Evolutionary conservation across 225 moss, liverwort and hornwort genomes (phyloP).

Genomic region (Asterella californica): DNA sequence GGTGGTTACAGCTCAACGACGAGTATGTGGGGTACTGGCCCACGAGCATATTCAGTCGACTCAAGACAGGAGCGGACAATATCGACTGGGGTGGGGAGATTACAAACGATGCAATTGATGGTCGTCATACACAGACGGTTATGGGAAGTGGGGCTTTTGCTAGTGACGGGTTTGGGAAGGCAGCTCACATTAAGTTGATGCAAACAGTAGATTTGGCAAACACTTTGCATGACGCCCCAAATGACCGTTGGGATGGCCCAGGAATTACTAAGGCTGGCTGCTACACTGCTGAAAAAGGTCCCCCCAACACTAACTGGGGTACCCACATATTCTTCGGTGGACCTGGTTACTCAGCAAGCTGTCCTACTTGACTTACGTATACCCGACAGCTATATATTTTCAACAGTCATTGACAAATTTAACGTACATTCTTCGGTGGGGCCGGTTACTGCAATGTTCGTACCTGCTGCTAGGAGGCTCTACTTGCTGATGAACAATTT

Average conservation of each 20-base stretch:
- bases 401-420: too few relatives aligned
- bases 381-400: too few relatives aligned
- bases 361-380: too few relatives aligned
- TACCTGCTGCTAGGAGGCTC: too few relatives aligned
- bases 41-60: neutral
- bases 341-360: neutral
- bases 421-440: too few relatives aligned
- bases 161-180: neutral
- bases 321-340: slow-evolving; percentile 5
- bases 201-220: slow-evolving; percentile 18
- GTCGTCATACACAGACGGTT: slow-evolving; percentile 13
- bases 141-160: slow-evolving; percentile 34
- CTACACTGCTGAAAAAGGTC: neutral
- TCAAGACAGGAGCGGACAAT: neutral
- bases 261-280: neutral
- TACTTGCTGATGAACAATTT: too few relatives aligned
- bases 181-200: slow-evolving; percentile 27
- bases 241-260: neutral
- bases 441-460: too few relatives aligned
- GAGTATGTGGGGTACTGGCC: slow-evolving; percentile 16
- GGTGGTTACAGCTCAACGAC: slow-evolving; percentile 6
- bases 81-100: slow-evolving; percentile 35
- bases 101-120: neutral
- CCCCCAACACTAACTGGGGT: neutral
- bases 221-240: slow-evolving; percentile 23